These are phyloP conservation scores for Protea cynaroides DNA, from an alignment of 164 flowering plant species.

Conservation along the genomic window DNA sequence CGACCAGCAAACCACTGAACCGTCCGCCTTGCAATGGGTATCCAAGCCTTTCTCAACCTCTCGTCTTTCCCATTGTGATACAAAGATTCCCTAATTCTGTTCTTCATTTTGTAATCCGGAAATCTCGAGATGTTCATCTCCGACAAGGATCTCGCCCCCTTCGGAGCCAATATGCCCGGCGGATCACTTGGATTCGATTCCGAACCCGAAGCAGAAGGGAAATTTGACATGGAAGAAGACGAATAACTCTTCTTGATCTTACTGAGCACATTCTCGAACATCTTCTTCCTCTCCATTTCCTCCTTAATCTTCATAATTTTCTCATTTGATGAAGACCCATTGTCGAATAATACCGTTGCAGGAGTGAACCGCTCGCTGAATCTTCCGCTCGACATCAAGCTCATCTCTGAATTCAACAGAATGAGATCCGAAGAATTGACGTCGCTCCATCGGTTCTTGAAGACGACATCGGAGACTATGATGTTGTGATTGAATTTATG, in stretches of 20 bases:
- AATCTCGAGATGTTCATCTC: conserved; percentile 63
- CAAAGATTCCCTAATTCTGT: conserved; percentile 7
- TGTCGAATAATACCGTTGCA: not conserved
- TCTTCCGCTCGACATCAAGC: conserved; percentile 40
- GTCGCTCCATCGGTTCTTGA: conserved; percentile 76
- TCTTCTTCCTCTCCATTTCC: conserved; percentile 38
- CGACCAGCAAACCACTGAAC: conserved; percentile 34
- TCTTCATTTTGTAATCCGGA: conserved; percentile 11
- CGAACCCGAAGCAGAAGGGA: conserved; percentile 21
- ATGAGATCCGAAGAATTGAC: conserved; percentile 68
- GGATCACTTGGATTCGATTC: conserved; percentile 7
- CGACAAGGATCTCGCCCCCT: conserved; percentile 61
- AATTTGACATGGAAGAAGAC: conserved; percentile 4
- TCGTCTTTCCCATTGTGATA: conserved; percentile 24
- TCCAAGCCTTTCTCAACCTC: conserved; percentile 33
- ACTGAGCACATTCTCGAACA: conserved; percentile 22
- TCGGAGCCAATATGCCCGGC: conserved; percentile 17
- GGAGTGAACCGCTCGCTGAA: conserved; percentile 12
- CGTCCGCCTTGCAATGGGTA: conserved; percentile 33
- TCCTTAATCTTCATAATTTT: conserved; percentile 24
- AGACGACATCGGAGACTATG: conserved; percentile 49
- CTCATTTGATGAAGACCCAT: conserved; percentile 7
- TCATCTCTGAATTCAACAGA: conserved; percentile 62
- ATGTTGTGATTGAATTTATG: conserved; percentile 65
- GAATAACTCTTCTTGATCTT: conserved; percentile 10